Base-by-base conservation (phyloP, 2,329 filamentous ascomycete species). In the Cercospora sesami region DNA sequence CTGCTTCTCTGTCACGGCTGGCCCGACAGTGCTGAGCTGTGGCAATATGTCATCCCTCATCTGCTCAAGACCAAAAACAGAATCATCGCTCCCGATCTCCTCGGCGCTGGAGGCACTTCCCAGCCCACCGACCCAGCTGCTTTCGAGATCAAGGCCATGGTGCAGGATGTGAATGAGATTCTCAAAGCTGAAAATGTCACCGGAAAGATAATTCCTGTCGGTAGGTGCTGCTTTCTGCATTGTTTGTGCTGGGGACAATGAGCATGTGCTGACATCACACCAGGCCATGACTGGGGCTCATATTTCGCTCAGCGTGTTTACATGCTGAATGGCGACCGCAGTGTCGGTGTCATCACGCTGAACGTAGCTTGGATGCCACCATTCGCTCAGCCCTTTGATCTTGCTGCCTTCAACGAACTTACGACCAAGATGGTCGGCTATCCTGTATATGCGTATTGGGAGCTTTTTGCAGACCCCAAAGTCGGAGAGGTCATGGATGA, bases 1-100 rank as follows among this genome's bases (percentile, higher is more conserved):
- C 68, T 83, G 12, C 78, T 84, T 18, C 69, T 75, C 57, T 71
- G 81, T 18, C 85, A 86, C 75, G 85, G 85, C 66, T 86, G 81
- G 72, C 84, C 85, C 5, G 83, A 85, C 69, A 75, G 78, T 45
- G 81, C 83, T 0, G 75, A 76, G 2, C 75, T 84, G 28, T 86
- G 83, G 83, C 73, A 78, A 10, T 77, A 79, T 31, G 73, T 84
- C 18, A 75, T 82, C 18, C 78, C 77, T 36, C 70, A 79, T 26
- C 76, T 85, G 8, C 76, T 80, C n/a, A 70, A 79, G 6, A 75
- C 79, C 4, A 77, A 79, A 61, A 78, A 83, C 72, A 78, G 80
- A 33, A 76, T 81, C 67, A 71, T 81, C 60, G 73, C 77, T 12
- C 78, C 78, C 5, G 80, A 81, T 64, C 71, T 80, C 10, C 77